These are phyloP conservation scores for Epichloe gansuensis DNA, from an alignment of 2,329 filamentous ascomycete species.

Conservation along the genomic window DNA sequence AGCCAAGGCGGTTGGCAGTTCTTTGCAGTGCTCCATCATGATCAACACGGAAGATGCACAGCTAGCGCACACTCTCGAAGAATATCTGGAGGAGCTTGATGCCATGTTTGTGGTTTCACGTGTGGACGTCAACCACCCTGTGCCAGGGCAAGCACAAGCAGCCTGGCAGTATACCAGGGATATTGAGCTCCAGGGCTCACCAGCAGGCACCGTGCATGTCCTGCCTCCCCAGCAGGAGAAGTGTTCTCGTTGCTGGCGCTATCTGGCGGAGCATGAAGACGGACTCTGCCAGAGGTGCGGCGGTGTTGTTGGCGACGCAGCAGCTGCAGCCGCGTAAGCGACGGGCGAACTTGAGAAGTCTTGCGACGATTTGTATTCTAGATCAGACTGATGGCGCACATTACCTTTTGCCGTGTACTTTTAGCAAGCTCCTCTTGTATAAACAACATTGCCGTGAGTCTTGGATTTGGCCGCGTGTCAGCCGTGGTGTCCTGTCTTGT, in stretches of 20 bases:
- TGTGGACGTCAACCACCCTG: slow-evolving; percentile 34
- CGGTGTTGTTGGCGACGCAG: slow-evolving; percentile 37
- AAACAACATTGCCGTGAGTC: too few species aligned
- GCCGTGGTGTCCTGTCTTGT: too few species aligned
- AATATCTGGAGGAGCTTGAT: slow-evolving; percentile 40
- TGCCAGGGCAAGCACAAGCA: slow-evolving; percentile 15
- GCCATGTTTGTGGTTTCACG: slow-evolving; percentile 59
- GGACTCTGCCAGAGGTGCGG: slow-evolving; percentile 63
- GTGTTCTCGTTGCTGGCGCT: slow-evolving; percentile 84
- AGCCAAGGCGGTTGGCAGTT: slow-evolving; percentile 65
- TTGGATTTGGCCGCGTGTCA: too few species aligned
- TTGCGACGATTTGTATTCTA: not conserved
- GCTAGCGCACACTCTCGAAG: slow-evolving; percentile 23
- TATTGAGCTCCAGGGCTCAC: slow-evolving; percentile 28
- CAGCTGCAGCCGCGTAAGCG: slow-evolving; percentile 3
- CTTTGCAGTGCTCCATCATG: slow-evolving; percentile 63
- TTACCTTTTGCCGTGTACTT: too few species aligned
- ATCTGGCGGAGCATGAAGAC: slow-evolving; percentile 55
- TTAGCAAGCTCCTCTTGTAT: too few species aligned
- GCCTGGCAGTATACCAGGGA: slow-evolving; percentile 31
- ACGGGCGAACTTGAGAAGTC: not conserved
- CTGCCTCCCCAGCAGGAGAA: slow-evolving; percentile 48
- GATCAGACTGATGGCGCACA: not conserved
- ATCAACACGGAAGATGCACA: slow-evolving; percentile 32
- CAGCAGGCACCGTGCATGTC: slow-evolving; percentile 28